Evolutionary conservation across 2,329 filamentous ascomycete species (phyloP).

Genomic region (Scleromitrula shiraiana): DNA sequence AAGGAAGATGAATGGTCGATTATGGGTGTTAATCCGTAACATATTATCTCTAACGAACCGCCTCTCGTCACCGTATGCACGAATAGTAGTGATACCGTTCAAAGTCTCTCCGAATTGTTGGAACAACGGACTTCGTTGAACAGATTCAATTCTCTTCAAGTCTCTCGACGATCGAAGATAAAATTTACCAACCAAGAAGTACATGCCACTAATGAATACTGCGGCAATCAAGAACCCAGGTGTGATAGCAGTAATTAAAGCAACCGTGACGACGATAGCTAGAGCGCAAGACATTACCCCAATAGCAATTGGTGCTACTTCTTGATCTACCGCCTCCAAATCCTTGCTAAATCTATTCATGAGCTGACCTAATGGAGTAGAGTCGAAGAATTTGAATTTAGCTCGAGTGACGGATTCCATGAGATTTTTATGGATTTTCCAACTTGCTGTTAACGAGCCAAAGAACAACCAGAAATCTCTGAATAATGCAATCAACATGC

Average conservation of each 20-base stretch:
- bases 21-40: slow-evolving; percentile 77
- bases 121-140: slow-evolving; percentile 89
- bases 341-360: slow-evolving; percentile 99
- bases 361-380: slow-evolving; percentile 87
- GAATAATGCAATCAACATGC: slow-evolving; percentile 72
- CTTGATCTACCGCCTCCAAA: slow-evolving; percentile 88
- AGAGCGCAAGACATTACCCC: slow-evolving; percentile 57
- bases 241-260: slow-evolving; percentile 80
- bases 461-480: slow-evolving; percentile 87
- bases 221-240: slow-evolving; percentile 85
- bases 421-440: slow-evolving; percentile 70
- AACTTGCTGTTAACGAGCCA: slow-evolving; percentile 82
- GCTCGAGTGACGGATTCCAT: slow-evolving; percentile 76
- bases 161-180: slow-evolving; percentile 92
- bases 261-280: slow-evolving; percentile 72
- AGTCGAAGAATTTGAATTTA: slow-evolving; percentile 96
- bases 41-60: slow-evolving; percentile 93
- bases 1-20: slow-evolving; percentile 88
- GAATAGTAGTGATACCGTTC: slow-evolving; percentile 90
- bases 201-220: slow-evolving; percentile 74
- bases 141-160: slow-evolving; percentile 87
- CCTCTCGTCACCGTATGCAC: slow-evolving; percentile 89
- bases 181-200: slow-evolving; percentile 74
- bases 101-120: slow-evolving; percentile 97
- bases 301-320: slow-evolving; percentile 87